Evolutionary conservation across 2,329 filamentous ascomycete genomes (phyloP).

Genomic region (Colletotrichum sp.): DNA sequence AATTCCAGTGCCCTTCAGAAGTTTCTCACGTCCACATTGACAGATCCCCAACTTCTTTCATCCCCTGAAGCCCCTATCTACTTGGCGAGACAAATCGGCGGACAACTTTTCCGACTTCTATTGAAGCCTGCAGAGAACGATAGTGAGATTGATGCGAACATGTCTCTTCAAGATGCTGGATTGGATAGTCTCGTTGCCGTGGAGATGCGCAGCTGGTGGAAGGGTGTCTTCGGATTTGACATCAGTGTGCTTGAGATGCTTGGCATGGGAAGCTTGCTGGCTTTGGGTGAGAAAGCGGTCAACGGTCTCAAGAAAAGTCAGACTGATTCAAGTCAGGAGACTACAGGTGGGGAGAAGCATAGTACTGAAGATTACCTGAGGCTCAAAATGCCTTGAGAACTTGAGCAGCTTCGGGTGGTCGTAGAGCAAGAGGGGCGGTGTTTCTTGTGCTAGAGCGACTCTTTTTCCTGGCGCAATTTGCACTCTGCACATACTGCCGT

Average conservation of each 20-base stretch:
- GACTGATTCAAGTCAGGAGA: neutral
- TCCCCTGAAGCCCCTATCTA: neutral
- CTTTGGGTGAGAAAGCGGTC: conserved; percentile 12
- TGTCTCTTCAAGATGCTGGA: conserved; percentile 12
- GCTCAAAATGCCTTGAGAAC: conserved; percentile 10
- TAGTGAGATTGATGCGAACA: neutral
- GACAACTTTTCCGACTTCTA: conserved; percentile 20
- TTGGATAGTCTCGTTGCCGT: conserved; percentile 27
- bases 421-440: too few species aligned
- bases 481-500: too few species aligned
- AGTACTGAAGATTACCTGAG: neutral
- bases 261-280: conserved; percentile 19
- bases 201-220: conserved; percentile 28
- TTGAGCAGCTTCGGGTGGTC: neutral
- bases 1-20: neutral
- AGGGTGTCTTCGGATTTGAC: conserved; percentile 22
- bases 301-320: neutral
- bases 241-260: conserved; percentile 23
- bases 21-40: neutral
- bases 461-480: too few species aligned
- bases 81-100: conserved; percentile 20
- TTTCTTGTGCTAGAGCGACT: too few species aligned
- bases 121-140: conserved; percentile 25
- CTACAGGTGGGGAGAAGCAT: neutral
- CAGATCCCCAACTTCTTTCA: neutral